Conservation (phyloP, 345 rosid genomes). For the Populus euphratica region DNA sequence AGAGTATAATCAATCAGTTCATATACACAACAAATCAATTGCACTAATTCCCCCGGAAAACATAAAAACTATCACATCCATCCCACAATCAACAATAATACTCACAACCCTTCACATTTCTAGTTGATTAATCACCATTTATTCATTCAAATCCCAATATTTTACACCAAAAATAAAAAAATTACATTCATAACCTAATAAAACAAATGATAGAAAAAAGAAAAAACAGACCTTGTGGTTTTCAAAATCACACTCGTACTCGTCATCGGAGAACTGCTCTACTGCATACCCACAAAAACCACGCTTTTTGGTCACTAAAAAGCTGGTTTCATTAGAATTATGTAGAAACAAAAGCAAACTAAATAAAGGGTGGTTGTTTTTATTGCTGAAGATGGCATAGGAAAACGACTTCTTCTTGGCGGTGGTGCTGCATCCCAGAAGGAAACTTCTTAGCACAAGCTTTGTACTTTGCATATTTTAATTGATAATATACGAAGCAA, state of each 20-base stretch:
- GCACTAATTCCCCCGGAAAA: neutral
- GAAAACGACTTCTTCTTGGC: conserved; percentile 11
- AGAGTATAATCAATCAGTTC: neutral
- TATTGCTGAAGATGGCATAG: conserved; percentile 4
- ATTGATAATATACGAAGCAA: neutral
- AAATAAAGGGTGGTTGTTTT: conserved; percentile 15
- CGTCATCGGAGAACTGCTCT: conserved; percentile 95
- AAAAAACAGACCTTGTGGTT: conserved; percentile 51
- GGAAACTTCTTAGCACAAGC: conserved; percentile 34
- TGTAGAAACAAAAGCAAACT: conserved; percentile 23
- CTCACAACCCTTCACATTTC: neutral
- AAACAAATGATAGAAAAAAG: neutral
- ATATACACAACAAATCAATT: neutral
- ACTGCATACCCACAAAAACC: conserved; percentile 49
- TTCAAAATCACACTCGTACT: conserved; percentile 82
- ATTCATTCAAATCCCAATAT: neutral
- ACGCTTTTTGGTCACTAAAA: conserved; percentile 27
- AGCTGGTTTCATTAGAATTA: conserved; percentile 8
- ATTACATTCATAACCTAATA: neutral
- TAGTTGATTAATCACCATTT: neutral
- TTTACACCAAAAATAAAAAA: neutral
- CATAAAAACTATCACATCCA: neutral
- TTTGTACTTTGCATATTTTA: neutral
- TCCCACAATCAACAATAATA: neutral
- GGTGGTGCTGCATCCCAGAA: conserved; percentile 36